A percentile compares a stretch with the other conserved stretches of the same genome.
These are phyloP conservation scores for Hypomontagnella monticulosa DNA, from an alignment of 495 filamentous ascomycete species.

Conservation along the genomic window DNA sequence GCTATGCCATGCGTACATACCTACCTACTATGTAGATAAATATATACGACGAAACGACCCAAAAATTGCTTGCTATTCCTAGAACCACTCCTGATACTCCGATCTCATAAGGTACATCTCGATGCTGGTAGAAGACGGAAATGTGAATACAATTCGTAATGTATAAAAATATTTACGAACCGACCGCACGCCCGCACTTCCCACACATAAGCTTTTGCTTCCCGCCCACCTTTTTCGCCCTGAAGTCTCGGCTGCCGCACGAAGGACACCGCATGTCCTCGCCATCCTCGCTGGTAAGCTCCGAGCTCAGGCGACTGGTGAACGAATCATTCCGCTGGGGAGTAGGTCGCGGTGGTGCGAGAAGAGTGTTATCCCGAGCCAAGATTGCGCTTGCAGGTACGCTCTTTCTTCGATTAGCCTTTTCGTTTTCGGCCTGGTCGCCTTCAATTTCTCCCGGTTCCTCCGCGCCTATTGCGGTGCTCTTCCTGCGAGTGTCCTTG, in stretches of 20 bases:
- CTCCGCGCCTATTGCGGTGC: conserved; percentile 18
- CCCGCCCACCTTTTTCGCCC: conserved; percentile 44
- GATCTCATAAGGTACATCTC: neutral
- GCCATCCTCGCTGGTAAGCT: conserved; percentile 47
- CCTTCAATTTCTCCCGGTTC: neutral
- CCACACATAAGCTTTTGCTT: conserved; percentile 45
- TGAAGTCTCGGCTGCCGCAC: conserved; percentile 50
- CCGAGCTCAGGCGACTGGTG: conserved; percentile 47
- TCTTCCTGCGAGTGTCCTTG: conserved; percentile 30
- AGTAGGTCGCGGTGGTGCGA: conserved; percentile 15
- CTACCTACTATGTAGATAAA: too few relatives aligned
- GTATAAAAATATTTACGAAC: neutral
- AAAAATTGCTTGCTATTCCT: neutral
- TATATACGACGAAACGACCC: conserved; percentile 14
- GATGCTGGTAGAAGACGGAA: neutral
- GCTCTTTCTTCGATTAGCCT: conserved; percentile 36
- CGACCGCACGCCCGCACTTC: conserved; percentile 37
- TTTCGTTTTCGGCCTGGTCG: conserved; percentile 8
- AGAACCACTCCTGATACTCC: neutral
- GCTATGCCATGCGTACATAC: too few relatives aligned
- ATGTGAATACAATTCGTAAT: neutral
- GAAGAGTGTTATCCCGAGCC: conserved; percentile 21
- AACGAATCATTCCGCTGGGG: conserved; percentile 35
- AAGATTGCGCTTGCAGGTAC: conserved; percentile 15
- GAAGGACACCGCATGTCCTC: conserved; percentile 48